Percentiles rank a stretch among this genome's conserved stretches.
Evolutionary conservation across 2,329 filamentous ascomycete species (phyloP).

Genomic region (Cordyceps cicadae): DNA sequence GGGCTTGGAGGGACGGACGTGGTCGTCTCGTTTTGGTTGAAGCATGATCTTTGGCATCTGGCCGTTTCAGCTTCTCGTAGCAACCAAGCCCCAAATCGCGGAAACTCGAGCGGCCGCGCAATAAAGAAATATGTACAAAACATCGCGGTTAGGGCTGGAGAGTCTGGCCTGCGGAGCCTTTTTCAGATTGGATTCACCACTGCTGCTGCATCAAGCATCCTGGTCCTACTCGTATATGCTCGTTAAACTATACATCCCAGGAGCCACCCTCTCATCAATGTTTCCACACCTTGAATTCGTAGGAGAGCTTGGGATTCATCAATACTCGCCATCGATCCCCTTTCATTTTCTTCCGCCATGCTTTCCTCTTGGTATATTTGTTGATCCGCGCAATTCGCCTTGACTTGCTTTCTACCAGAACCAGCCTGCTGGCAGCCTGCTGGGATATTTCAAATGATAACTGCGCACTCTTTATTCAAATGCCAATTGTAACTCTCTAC

Average conservation of each 20-base stretch:
- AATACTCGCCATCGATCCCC: not conserved
- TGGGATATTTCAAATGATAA: not conserved
- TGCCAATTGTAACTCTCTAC: not conserved
- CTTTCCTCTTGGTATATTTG: not conserved
- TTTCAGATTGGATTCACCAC: not conserved
- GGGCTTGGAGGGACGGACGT: conserved; percentile 11
- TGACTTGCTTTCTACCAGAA: not conserved
- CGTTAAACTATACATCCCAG: not conserved
- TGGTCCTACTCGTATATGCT: not conserved
- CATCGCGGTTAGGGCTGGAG: not conserved
- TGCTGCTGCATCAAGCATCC: not conserved
- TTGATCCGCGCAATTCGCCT: not conserved
- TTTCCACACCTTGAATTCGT: conserved; percentile 1
- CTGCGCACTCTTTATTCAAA: not conserved
- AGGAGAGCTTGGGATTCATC: not conserved
- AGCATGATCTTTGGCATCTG: conserved; percentile 13
- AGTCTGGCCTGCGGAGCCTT: not conserved
- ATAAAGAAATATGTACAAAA: not conserved
- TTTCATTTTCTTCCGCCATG: not conserved
- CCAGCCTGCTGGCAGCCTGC: conserved; percentile 1
- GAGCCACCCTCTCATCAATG: not conserved
- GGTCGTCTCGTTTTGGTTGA: conserved; percentile 8
- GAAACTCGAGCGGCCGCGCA: not conserved
- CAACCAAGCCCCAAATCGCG: conserved; percentile 10
- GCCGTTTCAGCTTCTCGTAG: conserved; percentile 13